These are phyloP conservation scores for Tetrahymena thermophila DNA, from an alignment of 73 alveolate genomes.

Conservation along the genomic window DNA sequence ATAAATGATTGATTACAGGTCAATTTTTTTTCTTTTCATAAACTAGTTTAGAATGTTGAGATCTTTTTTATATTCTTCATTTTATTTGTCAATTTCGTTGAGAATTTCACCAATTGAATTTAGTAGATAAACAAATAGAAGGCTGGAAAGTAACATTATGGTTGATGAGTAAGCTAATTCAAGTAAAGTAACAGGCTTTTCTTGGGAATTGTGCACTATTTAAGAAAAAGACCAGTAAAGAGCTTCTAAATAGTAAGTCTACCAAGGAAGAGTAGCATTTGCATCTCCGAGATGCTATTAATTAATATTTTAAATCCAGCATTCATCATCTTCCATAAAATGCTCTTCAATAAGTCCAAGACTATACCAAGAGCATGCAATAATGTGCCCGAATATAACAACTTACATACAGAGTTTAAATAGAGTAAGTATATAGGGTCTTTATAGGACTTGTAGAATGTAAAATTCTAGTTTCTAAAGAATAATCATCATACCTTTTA, in stretches of 20 bases:
- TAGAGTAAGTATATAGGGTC: not conserved
- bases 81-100: not conserved
- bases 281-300: not conserved
- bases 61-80: not conserved
- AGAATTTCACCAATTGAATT: not conserved
- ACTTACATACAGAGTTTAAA: not conserved
- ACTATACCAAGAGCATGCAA: not conserved
- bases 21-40: not conserved
- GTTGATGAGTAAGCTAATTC: not conserved
- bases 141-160: not conserved
- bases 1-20: not conserved
- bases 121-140: not conserved
- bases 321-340: not conserved
- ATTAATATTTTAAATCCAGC: not conserved
- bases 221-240: not conserved
- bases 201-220: not conserved
- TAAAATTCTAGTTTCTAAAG: not conserved
- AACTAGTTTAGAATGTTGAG: not conserved
- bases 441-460: not conserved
- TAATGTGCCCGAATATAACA: not conserved
- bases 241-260: not conserved
- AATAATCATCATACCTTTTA: not conserved
- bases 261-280: not conserved
- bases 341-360: not conserved
- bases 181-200: not conserved